These are phyloP conservation scores for Cryoendolithus antarcticus DNA, from an alignment of 2,329 filamentous ascomycete species.

Conservation along the genomic window DNA sequence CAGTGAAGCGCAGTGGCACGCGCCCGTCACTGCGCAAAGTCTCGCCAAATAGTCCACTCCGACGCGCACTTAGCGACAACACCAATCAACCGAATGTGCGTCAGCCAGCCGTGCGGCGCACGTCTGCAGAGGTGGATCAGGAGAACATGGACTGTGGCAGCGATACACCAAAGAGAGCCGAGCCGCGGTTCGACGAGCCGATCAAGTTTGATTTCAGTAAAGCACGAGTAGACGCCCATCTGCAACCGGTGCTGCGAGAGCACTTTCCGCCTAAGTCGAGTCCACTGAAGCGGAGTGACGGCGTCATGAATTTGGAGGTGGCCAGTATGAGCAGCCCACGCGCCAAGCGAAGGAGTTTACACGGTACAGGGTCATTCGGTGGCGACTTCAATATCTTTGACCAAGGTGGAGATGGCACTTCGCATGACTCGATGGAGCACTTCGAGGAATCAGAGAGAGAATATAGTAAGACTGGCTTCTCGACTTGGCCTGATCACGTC, in stretches of 20 bases:
- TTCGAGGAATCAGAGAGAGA: slow-evolving; percentile 18
- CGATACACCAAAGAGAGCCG: slow-evolving; percentile 12
- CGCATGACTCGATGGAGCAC: slow-evolving; percentile 13
- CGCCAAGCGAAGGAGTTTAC: slow-evolving; percentile 66
- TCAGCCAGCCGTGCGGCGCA: slow-evolving; percentile 37
- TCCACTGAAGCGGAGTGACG: slow-evolving; percentile 83
- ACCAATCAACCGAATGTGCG: slow-evolving; percentile 59
- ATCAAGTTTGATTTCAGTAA: slow-evolving; percentile 35
- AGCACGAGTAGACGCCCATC: slow-evolving; percentile 35
- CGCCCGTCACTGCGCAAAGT: slow-evolving; percentile 36
- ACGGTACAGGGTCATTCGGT: slow-evolving; percentile 55
- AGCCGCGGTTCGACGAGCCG: slow-evolving; percentile 27
- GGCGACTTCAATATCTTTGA: slow-evolving; percentile 68
- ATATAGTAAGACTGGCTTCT: slow-evolving; percentile 21
- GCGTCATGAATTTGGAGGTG: slow-evolving; percentile 76
- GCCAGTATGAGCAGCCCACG: slow-evolving; percentile 70
- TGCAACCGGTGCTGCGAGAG: slow-evolving; percentile 32
- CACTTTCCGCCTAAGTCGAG: slow-evolving; percentile 53
- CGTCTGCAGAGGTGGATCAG: slow-evolving; percentile 36
- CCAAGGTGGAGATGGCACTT: slow-evolving; percentile 27
- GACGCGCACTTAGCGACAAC: slow-evolving; percentile 60
- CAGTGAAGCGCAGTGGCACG: slow-evolving; percentile 22
- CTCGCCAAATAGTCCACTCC: slow-evolving; percentile 69
- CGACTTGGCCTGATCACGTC: slow-evolving; percentile 7
- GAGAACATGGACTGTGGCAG: slow-evolving; percentile 22